Percentiles rank a stretch among this genome's conserved stretches.
These are phyloP conservation scores for Stagonosporopsis tanaceti DNA, from an alignment of 2,329 filamentous ascomycete genomes.

Conservation along the genomic window DNA sequence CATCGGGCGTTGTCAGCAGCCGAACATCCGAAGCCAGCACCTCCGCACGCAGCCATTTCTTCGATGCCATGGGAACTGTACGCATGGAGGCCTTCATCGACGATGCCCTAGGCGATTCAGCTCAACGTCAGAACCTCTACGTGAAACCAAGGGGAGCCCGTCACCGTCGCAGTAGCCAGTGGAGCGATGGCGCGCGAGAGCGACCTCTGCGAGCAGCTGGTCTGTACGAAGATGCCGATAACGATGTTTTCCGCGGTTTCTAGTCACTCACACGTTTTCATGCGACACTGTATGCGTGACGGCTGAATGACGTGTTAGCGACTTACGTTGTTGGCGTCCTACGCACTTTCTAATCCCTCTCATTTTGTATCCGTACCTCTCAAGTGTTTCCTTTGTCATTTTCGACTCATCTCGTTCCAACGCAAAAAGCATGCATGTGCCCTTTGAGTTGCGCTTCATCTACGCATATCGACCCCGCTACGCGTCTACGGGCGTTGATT, in stretches of 20 bases:
- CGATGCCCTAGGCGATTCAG: slow-evolving; percentile 45
- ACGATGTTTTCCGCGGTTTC: slow-evolving; percentile 50
- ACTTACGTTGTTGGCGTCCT: not conserved
- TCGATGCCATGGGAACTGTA: slow-evolving; percentile 86
- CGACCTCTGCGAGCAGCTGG: slow-evolving; percentile 36
- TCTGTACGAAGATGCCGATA: slow-evolving; percentile 46
- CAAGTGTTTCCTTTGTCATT: slow-evolving; percentile 1
- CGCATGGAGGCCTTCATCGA: slow-evolving; percentile 97
- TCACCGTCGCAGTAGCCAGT: slow-evolving; percentile 47
- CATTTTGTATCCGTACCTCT: not conserved
- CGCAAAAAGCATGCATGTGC: not conserved
- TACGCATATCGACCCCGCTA: not conserved
- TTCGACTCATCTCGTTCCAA: not conserved
- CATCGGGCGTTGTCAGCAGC: slow-evolving; percentile 54
- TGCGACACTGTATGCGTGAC: slow-evolving; percentile 4
- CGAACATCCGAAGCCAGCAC: slow-evolving; percentile 62
- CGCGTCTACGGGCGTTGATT: not conserved
- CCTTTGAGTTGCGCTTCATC: not conserved
- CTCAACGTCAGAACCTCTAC: slow-evolving; percentile 20
- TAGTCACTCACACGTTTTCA: slow-evolving; percentile 16
- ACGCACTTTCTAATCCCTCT: not conserved
- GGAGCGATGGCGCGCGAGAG: slow-evolving; percentile 47
- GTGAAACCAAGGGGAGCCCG: slow-evolving; percentile 36
- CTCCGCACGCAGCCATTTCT: slow-evolving; percentile 68
- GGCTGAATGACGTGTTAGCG: not conserved